These are phyloP conservation scores for Cerioporus squamosus DNA, from an alignment of 1,284 basidiomycete genomes.

Conservation along the genomic window DNA sequence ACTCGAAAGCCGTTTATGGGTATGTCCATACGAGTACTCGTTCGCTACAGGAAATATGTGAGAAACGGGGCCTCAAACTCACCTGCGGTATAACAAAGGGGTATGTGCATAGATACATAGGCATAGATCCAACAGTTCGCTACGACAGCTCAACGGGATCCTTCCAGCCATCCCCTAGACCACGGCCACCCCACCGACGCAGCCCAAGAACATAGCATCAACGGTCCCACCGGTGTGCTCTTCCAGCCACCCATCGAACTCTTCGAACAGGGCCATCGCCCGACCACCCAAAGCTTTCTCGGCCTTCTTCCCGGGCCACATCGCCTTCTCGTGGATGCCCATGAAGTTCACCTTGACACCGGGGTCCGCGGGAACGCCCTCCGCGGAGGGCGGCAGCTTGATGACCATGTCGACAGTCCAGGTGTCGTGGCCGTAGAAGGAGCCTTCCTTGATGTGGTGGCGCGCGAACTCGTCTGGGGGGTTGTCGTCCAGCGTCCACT, in stretches of 20 bases:
- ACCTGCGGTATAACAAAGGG: background rate
- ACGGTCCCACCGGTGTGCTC: slow-evolving; percentile 59
- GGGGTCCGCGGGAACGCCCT: slow-evolving; percentile 22
- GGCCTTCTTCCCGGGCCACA: slow-evolving; percentile 78
- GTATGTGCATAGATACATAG: no score
- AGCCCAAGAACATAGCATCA: slow-evolving; percentile 70
- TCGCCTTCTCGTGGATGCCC: slow-evolving; percentile 74
- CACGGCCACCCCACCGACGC: slow-evolving; percentile 61
- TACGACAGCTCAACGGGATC: no score
- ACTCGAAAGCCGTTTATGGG: no score
- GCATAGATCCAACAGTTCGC: no score
- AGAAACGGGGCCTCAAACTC: no score
- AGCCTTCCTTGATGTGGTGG: slow-evolving; percentile 92
- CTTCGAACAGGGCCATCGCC: slow-evolving; percentile 69
- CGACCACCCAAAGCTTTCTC: slow-evolving; percentile 55
- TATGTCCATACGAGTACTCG: no score
- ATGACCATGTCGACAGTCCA: slow-evolving; percentile 79
- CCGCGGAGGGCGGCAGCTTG: slow-evolving; percentile 45
- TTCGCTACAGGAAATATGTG: no score
- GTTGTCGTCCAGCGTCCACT: slow-evolving; percentile 82
- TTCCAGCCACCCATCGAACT: slow-evolving; percentile 71
- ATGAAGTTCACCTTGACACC: slow-evolving; percentile 64
- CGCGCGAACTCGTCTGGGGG: slow-evolving; percentile 76
- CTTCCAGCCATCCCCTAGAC: slow-evolving; percentile 34
- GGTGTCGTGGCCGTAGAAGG: slow-evolving; percentile 75